phyloP scores from a whole-genome alignment of 805 yeast genomes.

The Danielozyma ontarioensis region DNA sequence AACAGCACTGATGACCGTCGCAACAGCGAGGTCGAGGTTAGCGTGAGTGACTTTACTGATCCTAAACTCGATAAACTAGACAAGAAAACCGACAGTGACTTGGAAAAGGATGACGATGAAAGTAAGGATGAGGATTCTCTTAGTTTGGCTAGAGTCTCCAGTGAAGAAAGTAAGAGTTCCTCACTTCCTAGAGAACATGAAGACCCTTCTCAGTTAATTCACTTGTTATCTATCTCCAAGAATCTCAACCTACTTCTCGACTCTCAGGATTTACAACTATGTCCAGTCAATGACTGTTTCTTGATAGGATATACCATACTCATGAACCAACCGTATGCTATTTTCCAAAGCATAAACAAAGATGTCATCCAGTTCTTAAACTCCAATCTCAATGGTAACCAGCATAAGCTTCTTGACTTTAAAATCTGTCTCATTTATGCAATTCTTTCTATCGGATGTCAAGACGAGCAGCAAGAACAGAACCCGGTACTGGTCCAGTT shows the following conservation, averaged over 20 bases:
- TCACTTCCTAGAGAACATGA: not conserved
- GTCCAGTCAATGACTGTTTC: constrained; percentile 21
- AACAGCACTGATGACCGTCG: not conserved
- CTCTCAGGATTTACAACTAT: constrained; percentile 2
- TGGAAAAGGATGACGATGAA: not conserved
- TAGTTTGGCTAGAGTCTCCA: no score
- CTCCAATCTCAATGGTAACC: constrained; percentile 7
- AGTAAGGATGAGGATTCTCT: not conserved
- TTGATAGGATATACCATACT: constrained; percentile 27
- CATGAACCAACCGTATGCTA: constrained; percentile 7
- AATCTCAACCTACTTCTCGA: constrained; percentile 15
- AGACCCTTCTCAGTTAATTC: constrained; percentile 12
- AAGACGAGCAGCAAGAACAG: constrained; percentile 1
- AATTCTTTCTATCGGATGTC: constrained; percentile 41
- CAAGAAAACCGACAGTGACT: no score
- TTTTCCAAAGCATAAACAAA: constrained; percentile 15
- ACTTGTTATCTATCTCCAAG: constrained; percentile 23
- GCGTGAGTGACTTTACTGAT: no score
- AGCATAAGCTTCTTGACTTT: constrained; percentile 17
- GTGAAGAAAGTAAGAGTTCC: not conserved
- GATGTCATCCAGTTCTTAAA: constrained; percentile 20
- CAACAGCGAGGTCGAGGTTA: not conserved
- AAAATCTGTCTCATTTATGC: constrained; percentile 38
- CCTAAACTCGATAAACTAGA: not conserved
- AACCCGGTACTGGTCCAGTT: constrained; percentile 13